Evolutionary conservation across 2,329 filamentous ascomycete genomes (phyloP), one percentile per base, ranked within the genome.

Genomic region (Penicillium glabrum): DNA sequence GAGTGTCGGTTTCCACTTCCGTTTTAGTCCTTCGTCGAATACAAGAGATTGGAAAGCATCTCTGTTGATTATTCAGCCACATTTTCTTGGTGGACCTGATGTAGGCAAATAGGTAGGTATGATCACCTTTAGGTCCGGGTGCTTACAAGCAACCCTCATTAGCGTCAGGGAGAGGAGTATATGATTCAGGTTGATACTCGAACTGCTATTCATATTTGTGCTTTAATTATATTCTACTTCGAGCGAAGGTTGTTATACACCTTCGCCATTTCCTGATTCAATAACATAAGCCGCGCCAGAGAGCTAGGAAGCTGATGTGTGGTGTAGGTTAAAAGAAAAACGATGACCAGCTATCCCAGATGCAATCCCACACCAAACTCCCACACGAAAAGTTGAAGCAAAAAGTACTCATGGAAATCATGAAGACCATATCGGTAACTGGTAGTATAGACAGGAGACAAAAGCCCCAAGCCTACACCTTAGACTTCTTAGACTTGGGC

Each of bases 401-500:
- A 10, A 13, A 26, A 53, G 46, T 13, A 14, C 23, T 45, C 29
- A 16, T n/a, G 31, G 13, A 41, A 26, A 45, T 21, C 35, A 55
- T 51, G 21, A 23, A 3, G 21, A 50, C 53, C 31, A 37, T 56
- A 49, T 23, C 5, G 29, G n/a, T 23, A 31, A 29, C 8, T 2
- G 26, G 26, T 8, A n/a, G 27, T 21, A 35, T 11, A 16, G 3
- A 39, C 5, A 16, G 13, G 8, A n/a, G 23, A 39, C 5, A 29
- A 10, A 37, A 21, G 19, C 1, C 24, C 5, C 19, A 45, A 37
- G 9, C 46, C 55, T 59, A 69, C 10, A 59, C 47, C 61, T 68
- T 69, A 3, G 64, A 61, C 56, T 69, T 61, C 62, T 68, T 70
- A 6, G 64, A 60, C 52, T 69, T 71, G 13, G 64, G 60, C 51